phyloP scores from a whole-genome alignment of 192 early-diverging fungal species.

The Gryganskiella cystojenkinii region DNA sequence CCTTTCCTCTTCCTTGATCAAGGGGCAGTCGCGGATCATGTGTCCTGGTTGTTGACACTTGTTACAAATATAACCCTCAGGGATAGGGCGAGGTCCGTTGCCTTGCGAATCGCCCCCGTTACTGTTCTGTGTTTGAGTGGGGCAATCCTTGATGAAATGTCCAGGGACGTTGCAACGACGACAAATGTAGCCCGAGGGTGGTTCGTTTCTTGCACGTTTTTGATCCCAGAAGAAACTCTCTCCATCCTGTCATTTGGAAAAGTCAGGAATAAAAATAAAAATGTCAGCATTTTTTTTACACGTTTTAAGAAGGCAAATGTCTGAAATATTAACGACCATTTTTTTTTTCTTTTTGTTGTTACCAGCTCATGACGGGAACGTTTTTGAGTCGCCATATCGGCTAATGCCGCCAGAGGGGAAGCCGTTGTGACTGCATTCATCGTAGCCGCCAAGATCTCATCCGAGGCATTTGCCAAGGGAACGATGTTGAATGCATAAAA shows the following conservation, averaged over 20 bases:
- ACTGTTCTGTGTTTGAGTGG: conserved; percentile 7
- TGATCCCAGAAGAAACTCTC: conserved; percentile 45
- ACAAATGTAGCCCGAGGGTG: conserved; percentile 64
- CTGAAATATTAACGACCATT: too few relatives aligned
- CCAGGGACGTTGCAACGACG: conserved; percentile 51
- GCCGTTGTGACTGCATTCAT: conserved; percentile 68
- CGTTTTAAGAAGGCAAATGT: not conserved
- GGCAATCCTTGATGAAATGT: conserved; percentile 62
- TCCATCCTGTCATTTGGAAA: not conserved
- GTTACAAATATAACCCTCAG: conserved; percentile 57
- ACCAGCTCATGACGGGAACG: conserved; percentile 30
- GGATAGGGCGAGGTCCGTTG: not conserved
- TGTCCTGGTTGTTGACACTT: conserved; percentile 67
- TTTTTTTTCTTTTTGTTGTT: not conserved
- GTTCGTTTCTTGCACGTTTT: conserved; percentile 35
- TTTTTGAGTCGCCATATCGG: conserved; percentile 36
- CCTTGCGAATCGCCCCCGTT: not conserved
- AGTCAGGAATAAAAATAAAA: conserved; percentile 1
- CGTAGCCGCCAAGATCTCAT: conserved; percentile 29
- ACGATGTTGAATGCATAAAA: conserved; percentile 91
- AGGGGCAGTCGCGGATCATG: conserved; percentile 62
- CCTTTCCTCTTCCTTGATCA: conserved; percentile 25
- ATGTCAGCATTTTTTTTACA: not conserved
- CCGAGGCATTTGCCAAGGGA: conserved; percentile 62
- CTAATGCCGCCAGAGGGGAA: conserved; percentile 42